phyloP scores from a whole-genome alignment of 1,284 basidiomycete species.

The Boletus mariae region DNA sequence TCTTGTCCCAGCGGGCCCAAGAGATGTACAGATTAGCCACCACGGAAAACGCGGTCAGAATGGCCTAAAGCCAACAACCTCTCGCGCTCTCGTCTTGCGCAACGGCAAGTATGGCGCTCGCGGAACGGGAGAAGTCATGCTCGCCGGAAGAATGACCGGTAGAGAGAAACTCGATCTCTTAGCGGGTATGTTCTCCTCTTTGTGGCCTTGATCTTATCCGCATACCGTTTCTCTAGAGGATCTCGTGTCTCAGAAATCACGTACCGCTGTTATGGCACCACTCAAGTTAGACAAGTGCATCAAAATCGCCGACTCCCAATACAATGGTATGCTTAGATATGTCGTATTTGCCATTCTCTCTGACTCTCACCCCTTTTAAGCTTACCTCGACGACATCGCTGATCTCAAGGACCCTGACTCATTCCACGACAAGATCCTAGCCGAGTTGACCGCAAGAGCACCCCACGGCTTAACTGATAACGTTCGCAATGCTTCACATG shows the following conservation, averaged over 20 bases:
- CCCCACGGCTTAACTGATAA: constrained; percentile 31
- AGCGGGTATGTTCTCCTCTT: constrained; percentile 47
- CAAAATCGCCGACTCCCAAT: constrained; percentile 67
- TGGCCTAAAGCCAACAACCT: constrained; percentile 58
- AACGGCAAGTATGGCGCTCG: constrained; percentile 69
- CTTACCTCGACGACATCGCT: constrained; percentile 62
- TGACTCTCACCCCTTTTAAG: constrained; percentile 33
- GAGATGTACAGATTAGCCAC: constrained; percentile 43
- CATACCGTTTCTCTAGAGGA: constrained; percentile 50
- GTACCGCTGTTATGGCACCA: constrained; percentile 55
- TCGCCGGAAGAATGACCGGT: constrained; percentile 57
- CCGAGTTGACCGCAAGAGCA: constrained; percentile 51
- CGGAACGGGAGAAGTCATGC: constrained; percentile 63
- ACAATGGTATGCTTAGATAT: constrained; percentile 47
- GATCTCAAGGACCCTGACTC: constrained; percentile 58
- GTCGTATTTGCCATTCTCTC: not conserved
- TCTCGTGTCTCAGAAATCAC: constrained; percentile 49
- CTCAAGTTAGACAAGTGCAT: constrained; percentile 60
- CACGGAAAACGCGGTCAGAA: constrained; percentile 44
- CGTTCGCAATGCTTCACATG: constrained; percentile 42
- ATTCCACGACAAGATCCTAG: constrained; percentile 52
- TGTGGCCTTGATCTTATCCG: not conserved
- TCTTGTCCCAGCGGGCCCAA: constrained; percentile 52
- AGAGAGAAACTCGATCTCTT: constrained; percentile 75
- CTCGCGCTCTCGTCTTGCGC: constrained; percentile 65